Conservation (phyloP, 2,329 filamentous ascomycete genomes). For the Aureobasidium sp. region DNA sequence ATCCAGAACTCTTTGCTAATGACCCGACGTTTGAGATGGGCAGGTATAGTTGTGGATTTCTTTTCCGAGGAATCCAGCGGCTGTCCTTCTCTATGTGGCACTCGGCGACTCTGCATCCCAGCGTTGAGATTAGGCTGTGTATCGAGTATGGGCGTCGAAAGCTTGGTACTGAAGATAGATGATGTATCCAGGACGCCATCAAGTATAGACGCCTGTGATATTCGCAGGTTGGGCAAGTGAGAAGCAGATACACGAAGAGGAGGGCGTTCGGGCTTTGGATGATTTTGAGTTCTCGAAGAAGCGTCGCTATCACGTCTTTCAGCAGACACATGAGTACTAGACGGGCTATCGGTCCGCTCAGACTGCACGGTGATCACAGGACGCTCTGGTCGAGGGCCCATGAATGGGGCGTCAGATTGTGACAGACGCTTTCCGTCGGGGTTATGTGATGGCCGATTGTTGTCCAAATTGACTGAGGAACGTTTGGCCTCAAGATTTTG, state of each 20-base stretch:
- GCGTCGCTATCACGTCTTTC: conserved; percentile 1
- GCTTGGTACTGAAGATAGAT: background rate
- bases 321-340: background rate
- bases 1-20: conserved; percentile 98
- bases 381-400: conserved; percentile 5
- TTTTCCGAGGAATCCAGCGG: background rate
- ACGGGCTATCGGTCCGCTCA: background rate
- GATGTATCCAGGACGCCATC: conserved; percentile 5
- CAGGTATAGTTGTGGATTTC: conserved; percentile 26
- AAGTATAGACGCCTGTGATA: conserved; percentile 36
- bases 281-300: background rate
- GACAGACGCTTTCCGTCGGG: conserved; percentile 3
- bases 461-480: background rate
- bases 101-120: conserved; percentile 6
- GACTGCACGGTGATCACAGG: background rate
- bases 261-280: conserved; percentile 17
- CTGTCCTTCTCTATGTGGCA: background rate
- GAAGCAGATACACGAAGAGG: conserved; percentile 36
- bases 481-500: background rate
- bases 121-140: conserved; percentile 12
- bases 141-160: conserved; percentile 7
- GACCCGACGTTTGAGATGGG: conserved; percentile 73
- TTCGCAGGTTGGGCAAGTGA: conserved; percentile 39
- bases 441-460: background rate
- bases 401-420: conserved; percentile 9